Evolutionary conservation across 192 early-diverging fungal species (phyloP).

Genomic region (Entomortierella lignicola): DNA sequence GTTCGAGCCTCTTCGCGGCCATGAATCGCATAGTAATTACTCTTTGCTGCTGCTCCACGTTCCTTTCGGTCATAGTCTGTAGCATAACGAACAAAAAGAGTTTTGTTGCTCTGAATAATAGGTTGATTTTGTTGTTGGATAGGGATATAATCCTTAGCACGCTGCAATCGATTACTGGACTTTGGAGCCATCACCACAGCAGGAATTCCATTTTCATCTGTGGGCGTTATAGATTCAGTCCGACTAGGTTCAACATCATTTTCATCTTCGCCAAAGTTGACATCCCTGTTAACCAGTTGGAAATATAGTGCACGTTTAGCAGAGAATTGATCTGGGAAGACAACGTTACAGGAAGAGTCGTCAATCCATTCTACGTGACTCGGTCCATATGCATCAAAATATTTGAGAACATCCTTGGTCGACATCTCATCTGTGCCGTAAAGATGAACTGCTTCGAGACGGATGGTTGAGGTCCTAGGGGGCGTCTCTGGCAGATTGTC

Average conservation of each 20-base stretch:
- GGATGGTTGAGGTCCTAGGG: slow-evolving; percentile 45
- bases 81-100: slow-evolving; percentile 48
- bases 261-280: slow-evolving; percentile 47
- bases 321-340: slow-evolving; percentile 35
- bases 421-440: slow-evolving; percentile 61
- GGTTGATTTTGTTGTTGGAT: slow-evolving; percentile 39
- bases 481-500: slow-evolving; percentile 34
- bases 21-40: slow-evolving; percentile 57
- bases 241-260: slow-evolving; percentile 21
- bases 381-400: slow-evolving; percentile 53
- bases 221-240: neutral
- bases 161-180: slow-evolving; percentile 46
- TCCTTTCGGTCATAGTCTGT: slow-evolving; percentile 59
- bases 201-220: neutral
- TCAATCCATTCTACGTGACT: slow-evolving; percentile 62
- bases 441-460: slow-evolving; percentile 50
- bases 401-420: slow-evolving; percentile 57
- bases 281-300: slow-evolving; percentile 37
- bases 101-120: slow-evolving; percentile 20
- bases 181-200: neutral
- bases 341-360: slow-evolving; percentile 58
- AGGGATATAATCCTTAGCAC: slow-evolving; percentile 43
- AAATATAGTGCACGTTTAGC: slow-evolving; percentile 50
- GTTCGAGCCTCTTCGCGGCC: slow-evolving; percentile 28
- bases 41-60: slow-evolving; percentile 52